Conservation (phyloP, 2,329 filamentous ascomycete genomes). For the Aspergillus glaucus region DNA sequence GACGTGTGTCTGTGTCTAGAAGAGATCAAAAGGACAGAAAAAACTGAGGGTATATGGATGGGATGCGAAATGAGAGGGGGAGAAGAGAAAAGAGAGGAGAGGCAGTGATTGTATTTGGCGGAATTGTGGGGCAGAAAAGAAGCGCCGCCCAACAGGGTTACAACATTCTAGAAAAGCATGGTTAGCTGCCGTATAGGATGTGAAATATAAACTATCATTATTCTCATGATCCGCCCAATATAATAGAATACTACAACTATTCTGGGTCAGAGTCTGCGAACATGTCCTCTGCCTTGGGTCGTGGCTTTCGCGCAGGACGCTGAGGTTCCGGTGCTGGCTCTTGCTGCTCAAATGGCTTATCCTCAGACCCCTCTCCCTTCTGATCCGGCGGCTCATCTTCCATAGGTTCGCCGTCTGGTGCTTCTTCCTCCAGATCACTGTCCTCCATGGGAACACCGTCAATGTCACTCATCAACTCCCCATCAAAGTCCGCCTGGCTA, state of each 20-base stretch:
- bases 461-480: conserved; percentile 37
- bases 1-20: neutral
- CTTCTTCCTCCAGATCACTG: conserved; percentile 47
- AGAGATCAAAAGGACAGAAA: conserved; percentile 6
- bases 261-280: conserved; percentile 70
- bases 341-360: conserved; percentile 12
- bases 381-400: conserved; percentile 36
- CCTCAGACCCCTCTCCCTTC: conserved; percentile 14
- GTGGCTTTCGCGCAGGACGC: conserved; percentile 46
- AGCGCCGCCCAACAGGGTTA: conserved; percentile 1
- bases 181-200: neutral
- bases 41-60: conserved; percentile 16
- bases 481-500: conserved; percentile 40
- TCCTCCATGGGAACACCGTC: conserved; percentile 44
- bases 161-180: too few relatives aligned
- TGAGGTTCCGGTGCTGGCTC: conserved; percentile 20
- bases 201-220: too few relatives aligned
- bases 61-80: conserved; percentile 4
- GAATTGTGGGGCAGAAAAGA: conserved; percentile 22
- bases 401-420: conserved; percentile 42
- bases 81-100: conserved; percentile 6
- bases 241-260: conserved; percentile 14
- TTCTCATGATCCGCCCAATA: too few relatives aligned
- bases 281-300: conserved; percentile 77
- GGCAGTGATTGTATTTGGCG: conserved; percentile 13